Evolutionary conservation across 1,284 basidiomycete species (phyloP).

Genomic region (Spongispora temasekensis): DNA sequence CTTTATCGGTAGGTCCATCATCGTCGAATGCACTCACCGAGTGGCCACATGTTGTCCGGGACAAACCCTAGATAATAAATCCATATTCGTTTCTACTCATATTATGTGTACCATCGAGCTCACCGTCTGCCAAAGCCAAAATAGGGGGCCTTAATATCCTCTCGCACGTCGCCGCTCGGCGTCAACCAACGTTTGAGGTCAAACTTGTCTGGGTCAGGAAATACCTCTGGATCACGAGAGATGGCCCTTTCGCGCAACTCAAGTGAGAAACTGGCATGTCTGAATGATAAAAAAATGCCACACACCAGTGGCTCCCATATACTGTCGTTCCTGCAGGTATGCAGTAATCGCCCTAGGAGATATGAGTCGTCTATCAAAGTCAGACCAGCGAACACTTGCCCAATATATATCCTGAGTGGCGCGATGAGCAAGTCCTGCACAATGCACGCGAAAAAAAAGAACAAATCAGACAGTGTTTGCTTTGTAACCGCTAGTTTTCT

Average conservation of each 20-base stretch:
- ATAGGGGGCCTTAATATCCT: conserved; percentile 5
- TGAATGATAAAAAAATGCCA: too few species aligned
- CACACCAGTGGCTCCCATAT: conserved; percentile 13
- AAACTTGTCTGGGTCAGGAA: conserved; percentile 14
- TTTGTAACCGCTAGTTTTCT: too few species aligned
- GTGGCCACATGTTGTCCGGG: conserved; percentile 16
- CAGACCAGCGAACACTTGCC: conserved; percentile 3
- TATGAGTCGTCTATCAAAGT: neutral
- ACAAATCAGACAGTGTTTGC: too few species aligned
- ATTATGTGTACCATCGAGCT: neutral
- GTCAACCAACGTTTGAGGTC: conserved; percentile 12
- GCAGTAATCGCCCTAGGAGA: conserved; percentile 9
- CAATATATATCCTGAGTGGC: conserved; percentile 14
- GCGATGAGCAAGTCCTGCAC: conserved; percentile 9
- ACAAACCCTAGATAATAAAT: conserved; percentile 8
- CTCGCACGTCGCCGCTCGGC: conserved; percentile 6
- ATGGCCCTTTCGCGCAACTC: conserved; percentile 10
- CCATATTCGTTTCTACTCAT: neutral
- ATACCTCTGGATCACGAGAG: conserved; percentile 14
- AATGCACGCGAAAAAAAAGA: too few species aligned
- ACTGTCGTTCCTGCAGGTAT: conserved; percentile 15
- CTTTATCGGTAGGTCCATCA: too few species aligned
- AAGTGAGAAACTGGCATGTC: too few species aligned
- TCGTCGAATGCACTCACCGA: conserved; percentile 3
- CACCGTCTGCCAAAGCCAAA: conserved; percentile 19